Conservation (phyloP, 306 rosid species). For the Pterocarpus macrocarpus region DNA sequence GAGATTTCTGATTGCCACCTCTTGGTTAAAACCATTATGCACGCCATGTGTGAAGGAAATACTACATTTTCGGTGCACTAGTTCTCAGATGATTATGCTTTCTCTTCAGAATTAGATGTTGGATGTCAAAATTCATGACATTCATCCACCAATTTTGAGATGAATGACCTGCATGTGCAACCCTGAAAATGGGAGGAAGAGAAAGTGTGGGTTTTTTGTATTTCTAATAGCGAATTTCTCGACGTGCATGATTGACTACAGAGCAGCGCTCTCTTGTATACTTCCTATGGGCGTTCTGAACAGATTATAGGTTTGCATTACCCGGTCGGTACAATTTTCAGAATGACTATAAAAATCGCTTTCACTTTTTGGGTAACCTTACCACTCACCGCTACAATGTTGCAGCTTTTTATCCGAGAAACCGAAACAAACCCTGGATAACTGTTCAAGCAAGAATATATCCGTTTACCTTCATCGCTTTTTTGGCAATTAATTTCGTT, state of each 20-base stretch:
- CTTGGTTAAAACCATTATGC: constrained; percentile 43
- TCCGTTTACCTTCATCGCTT: background rate
- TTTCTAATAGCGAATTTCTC: background rate
- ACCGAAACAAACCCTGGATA: background rate
- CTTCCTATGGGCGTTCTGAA: background rate
- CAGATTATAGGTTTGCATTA: background rate
- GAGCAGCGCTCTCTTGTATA: too few relatives aligned
- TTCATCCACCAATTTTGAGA: constrained; percentile 11
- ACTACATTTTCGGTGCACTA: constrained; percentile 29
- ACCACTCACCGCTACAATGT: background rate
- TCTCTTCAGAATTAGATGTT: constrained; percentile 2
- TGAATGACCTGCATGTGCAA: background rate
- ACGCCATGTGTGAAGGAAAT: constrained; percentile 24
- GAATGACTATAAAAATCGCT: background rate
- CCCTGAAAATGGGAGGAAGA: constrained; percentile 6
- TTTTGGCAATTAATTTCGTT: constrained; percentile 6
- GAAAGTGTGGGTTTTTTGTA: background rate
- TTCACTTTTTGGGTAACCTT: background rate
- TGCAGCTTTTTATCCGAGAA: constrained; percentile 12
- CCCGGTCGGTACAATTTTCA: background rate
- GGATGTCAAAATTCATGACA: constrained; percentile 28
- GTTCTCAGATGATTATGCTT: background rate
- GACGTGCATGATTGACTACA: background rate
- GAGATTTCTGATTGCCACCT: constrained; percentile 46
- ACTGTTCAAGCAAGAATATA: background rate